These are phyloP conservation scores for Nakazawaea peltata DNA, from an alignment of 805 yeast species.

Conservation along the genomic window DNA sequence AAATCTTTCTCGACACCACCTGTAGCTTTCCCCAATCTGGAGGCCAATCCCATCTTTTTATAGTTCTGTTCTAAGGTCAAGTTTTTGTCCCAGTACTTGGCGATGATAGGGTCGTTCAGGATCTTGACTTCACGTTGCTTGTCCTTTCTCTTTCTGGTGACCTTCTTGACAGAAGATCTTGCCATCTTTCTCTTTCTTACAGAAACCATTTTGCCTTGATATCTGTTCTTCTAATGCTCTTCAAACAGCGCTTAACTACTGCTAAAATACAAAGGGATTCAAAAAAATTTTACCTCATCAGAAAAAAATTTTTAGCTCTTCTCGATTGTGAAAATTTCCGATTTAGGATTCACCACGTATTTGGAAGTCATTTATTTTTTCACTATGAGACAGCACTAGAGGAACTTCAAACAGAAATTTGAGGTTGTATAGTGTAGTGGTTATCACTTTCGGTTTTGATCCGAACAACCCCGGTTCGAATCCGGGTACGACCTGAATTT, in stretches of 20 bases:
- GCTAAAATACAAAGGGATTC: too few species aligned
- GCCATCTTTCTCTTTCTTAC: constrained; percentile 85
- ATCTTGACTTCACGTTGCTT: constrained; percentile 60
- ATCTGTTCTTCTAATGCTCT: background rate
- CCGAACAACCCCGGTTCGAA: constrained; percentile 78
- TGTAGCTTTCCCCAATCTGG: constrained; percentile 56
- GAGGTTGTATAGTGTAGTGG: constrained; percentile 53
- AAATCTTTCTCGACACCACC: constrained; percentile 73
- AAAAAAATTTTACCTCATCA: too few species aligned
- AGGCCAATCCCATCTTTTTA: constrained; percentile 66
- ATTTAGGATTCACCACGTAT: too few species aligned
- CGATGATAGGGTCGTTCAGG: constrained; percentile 72
- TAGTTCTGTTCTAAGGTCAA: constrained; percentile 83
- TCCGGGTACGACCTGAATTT: constrained; percentile 69
- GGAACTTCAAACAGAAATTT: too few species aligned
- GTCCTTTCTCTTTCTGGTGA: constrained; percentile 64
- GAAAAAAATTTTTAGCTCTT: too few species aligned
- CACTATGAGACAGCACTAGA: too few species aligned
- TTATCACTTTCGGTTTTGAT: constrained; percentile 55
- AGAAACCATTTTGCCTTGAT: constrained; percentile 21
- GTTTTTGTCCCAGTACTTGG: constrained; percentile 82
- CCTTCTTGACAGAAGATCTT: constrained; percentile 61
- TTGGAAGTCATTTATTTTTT: too few species aligned
- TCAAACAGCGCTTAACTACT: background rate
- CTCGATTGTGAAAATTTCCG: too few species aligned